Conservation (phyloP, 2,329 filamentous ascomycete species). For the Pseudofabraea citricarpa region DNA sequence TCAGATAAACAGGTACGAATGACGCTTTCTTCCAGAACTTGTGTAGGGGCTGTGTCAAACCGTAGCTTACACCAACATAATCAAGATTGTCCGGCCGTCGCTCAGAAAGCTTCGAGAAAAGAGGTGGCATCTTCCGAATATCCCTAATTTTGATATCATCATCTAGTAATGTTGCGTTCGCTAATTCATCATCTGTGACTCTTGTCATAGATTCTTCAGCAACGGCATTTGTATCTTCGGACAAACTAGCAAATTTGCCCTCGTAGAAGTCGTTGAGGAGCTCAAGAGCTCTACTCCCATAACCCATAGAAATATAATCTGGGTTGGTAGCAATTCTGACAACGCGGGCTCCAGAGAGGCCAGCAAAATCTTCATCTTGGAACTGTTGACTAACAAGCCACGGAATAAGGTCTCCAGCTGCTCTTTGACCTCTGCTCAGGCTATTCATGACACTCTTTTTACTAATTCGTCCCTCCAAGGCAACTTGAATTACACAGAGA, state of each 20-base stretch:
- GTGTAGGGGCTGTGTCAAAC: constrained; percentile 79
- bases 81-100: constrained; percentile 76
- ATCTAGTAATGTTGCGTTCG: constrained; percentile 69
- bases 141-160: constrained; percentile 90
- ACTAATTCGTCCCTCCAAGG: constrained; percentile 92
- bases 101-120: constrained; percentile 86
- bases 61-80: constrained; percentile 94
- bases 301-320: constrained; percentile 88
- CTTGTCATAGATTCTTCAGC: constrained; percentile 63
- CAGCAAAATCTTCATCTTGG: constrained; percentile 94
- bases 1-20: constrained; percentile 87
- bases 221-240: constrained; percentile 58
- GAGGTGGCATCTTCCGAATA: constrained; percentile 84
- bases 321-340: constrained; percentile 96
- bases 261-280: constrained; percentile 91
- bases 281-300: constrained; percentile 82
- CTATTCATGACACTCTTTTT: constrained; percentile 86
- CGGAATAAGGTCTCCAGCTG: constrained; percentile 89
- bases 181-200: constrained; percentile 77
- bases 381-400: constrained; percentile 98
- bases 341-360: constrained; percentile 83
- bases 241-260: constrained; percentile 81
- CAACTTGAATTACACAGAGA: constrained; percentile 89
- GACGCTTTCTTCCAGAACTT: constrained; percentile 92
- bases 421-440: constrained; percentile 81